Conservation (phyloP, 805 yeast genomes). For the Metschnikowia peoriensis region DNA sequence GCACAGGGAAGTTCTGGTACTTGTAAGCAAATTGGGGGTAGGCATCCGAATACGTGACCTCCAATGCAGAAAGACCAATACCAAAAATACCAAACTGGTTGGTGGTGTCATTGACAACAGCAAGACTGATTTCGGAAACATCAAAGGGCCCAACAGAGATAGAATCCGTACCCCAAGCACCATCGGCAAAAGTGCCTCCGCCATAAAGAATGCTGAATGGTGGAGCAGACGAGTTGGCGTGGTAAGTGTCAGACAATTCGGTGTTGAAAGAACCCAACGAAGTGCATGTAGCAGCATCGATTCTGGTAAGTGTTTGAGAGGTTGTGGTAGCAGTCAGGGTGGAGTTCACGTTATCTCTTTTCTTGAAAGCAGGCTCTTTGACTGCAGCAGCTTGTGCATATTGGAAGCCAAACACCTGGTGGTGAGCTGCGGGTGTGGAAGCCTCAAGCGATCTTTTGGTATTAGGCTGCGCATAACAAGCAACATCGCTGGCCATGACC, state of each 20-base stretch:
- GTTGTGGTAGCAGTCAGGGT: neutral
- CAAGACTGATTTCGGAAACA: neutral
- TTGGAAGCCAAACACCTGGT: neutral
- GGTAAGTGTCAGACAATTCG: neutral
- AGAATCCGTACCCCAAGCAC: neutral
- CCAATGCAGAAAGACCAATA: neutral
- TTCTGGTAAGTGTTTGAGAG: neutral
- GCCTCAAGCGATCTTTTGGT: neutral
- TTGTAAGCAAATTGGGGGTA: neutral
- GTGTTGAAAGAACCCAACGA: neutral
- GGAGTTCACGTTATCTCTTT: neutral
- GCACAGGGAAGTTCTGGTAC: neutral
- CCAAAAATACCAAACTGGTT: neutral
- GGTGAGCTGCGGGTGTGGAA: neutral
- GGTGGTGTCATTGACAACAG: neutral
- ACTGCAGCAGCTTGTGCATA: neutral
- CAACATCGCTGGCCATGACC: slow-evolving; percentile 29
- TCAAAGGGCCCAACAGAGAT: neutral
- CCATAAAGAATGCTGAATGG: neutral
- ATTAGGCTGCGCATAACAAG: neutral
- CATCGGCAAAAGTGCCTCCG: neutral
- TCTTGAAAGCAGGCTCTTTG: neutral
- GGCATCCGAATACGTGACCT: neutral
- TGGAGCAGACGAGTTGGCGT: slow-evolving; percentile 20
- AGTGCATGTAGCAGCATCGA: slow-evolving; percentile 11